A percentile compares a stretch with the other conserved stretches of the same genome.
phyloP scores from a whole-genome alignment of 2,329 filamentous ascomycete species.

The Aspergillus sergii region DNA sequence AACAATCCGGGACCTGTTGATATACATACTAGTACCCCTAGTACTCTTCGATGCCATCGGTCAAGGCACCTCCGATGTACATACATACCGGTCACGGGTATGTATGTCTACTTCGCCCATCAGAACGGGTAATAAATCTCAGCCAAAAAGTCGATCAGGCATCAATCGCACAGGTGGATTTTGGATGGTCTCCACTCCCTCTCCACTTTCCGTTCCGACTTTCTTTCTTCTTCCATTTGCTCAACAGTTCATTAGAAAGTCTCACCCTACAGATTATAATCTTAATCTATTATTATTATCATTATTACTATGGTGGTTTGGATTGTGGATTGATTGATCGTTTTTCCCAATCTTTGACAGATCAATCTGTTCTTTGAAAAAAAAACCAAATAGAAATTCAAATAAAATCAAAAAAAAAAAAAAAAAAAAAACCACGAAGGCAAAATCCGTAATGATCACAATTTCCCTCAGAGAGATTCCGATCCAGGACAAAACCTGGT shows the following conservation, averaged over 20 bases:
- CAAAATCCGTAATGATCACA: neutral
- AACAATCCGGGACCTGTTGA: neutral
- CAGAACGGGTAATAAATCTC: neutral
- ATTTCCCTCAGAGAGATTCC: neutral
- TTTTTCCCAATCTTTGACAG: neutral
- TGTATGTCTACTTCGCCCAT: neutral
- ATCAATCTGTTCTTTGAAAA: neutral
- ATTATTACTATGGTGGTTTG: neutral
- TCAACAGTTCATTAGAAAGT: neutral
- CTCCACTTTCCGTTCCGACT: slow-evolving; percentile 3
- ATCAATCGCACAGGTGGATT: slow-evolving; percentile 4
- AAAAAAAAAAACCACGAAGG: neutral
- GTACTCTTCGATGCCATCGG: neutral
- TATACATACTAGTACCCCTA: neutral
- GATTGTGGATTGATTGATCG: neutral
- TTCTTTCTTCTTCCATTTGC: slow-evolving; percentile 10
- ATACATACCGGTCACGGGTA: neutral
- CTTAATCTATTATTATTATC: neutral
- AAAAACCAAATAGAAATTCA: neutral
- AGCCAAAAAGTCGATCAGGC: slow-evolving; percentile 7
- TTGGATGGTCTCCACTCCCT: neutral
- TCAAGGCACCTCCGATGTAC: neutral
- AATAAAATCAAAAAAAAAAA: neutral
- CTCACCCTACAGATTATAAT: neutral
- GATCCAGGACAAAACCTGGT: neutral